Conservation (phyloP, 2,329 filamentous ascomycete genomes). For the Xylariaceae sp. region DNA sequence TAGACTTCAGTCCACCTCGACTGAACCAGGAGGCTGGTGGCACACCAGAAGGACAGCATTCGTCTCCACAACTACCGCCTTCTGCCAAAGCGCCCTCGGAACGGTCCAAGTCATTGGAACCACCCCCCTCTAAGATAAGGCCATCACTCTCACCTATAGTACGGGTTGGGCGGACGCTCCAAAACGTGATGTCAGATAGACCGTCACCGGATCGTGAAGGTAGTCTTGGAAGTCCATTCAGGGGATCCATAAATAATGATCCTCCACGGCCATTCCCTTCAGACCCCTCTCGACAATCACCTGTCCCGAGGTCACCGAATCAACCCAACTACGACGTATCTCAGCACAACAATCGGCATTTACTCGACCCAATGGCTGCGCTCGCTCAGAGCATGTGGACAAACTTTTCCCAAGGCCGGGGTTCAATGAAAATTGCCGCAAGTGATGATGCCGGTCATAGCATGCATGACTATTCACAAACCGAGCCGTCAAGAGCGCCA, state of each 20-base stretch:
- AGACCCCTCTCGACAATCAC: conserved; percentile 28
- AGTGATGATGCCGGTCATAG: conserved; percentile 15
- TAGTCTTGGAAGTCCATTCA: conserved; percentile 59
- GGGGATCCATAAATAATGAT: conserved; percentile 40
- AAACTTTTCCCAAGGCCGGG: conserved; percentile 21
- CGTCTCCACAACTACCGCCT: conserved; percentile 27
- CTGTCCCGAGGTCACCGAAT: conserved; percentile 30
- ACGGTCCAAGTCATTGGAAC: conserved; percentile 26
- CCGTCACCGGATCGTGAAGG: conserved; percentile 58
- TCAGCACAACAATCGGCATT: conserved; percentile 15
- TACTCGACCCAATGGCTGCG: conserved; percentile 19
- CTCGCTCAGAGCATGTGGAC: conserved; percentile 26
- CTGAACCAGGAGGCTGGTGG: conserved; percentile 28
- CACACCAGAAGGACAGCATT: conserved; percentile 23
- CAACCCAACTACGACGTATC: conserved; percentile 19
- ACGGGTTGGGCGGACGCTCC: conserved; percentile 58
- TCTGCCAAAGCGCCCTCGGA: conserved; percentile 21
- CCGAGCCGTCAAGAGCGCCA: conserved; percentile 12
- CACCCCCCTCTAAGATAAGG: conserved; percentile 22
- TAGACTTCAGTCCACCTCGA: conserved; percentile 28
- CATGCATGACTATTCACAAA: conserved; percentile 15
- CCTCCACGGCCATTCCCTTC: conserved; percentile 21
- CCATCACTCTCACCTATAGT: conserved; percentile 57
- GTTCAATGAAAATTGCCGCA: conserved; percentile 12
- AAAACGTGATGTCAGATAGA: conserved; percentile 61